Conservation (phyloP, 129 eudicot species). For the Deinandra increscens region DNA sequence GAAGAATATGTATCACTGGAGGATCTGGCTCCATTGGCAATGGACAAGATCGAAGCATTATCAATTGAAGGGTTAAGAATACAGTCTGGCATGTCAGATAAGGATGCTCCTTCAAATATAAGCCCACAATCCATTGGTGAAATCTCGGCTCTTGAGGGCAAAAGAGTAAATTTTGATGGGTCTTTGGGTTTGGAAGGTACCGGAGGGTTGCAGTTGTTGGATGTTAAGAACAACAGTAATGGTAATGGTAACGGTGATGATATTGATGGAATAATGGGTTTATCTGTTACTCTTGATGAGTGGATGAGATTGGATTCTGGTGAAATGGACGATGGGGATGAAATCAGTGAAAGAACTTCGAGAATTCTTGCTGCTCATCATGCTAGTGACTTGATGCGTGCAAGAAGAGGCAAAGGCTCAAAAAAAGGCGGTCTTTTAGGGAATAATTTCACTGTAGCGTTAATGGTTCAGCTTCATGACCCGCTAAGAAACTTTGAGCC, state of each 20-base stretch:
- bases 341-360: constrained; percentile 71
- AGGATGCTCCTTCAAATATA: constrained; percentile 68
- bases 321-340: constrained; percentile 67
- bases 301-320: constrained; percentile 98
- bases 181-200: constrained; percentile 72
- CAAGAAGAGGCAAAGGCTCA: constrained; percentile 66
- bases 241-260: constrained; percentile 29
- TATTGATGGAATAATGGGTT: constrained; percentile 74
- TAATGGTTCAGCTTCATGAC: constrained; percentile 94
- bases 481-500: constrained; percentile 83
- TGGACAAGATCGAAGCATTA: constrained; percentile 88
- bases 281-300: constrained; percentile 82
- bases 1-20: constrained; percentile 66
- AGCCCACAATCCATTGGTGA: constrained; percentile 56
- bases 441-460: constrained; percentile 86
- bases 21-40: constrained; percentile 85
- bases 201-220: constrained; percentile 73
- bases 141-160: constrained; percentile 59
- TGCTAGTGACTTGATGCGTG: constrained; percentile 61
- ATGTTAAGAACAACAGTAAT: constrained; percentile 49
- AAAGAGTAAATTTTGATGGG: constrained; percentile 48
- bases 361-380: constrained; percentile 94
- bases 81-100: constrained; percentile 87
- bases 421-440: constrained; percentile 77
- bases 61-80: constrained; percentile 87